Conservation (phyloP, 2,329 filamentous ascomycete genomes). For the Diaporthe capsici region DNA sequence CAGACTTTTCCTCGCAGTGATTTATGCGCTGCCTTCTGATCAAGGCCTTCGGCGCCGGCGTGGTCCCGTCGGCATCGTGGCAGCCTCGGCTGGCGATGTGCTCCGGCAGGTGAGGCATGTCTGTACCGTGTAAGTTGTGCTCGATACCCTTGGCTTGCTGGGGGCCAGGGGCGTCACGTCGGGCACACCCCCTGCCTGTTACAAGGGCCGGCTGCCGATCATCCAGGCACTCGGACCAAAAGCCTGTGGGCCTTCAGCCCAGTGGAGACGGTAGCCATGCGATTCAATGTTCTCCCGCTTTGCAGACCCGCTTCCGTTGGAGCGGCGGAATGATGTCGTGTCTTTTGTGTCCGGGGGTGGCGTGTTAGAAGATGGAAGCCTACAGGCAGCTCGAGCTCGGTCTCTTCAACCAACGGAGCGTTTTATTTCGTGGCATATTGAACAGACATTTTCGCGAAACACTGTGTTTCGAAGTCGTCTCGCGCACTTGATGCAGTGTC, state of each 20-base stretch:
- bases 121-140: neutral
- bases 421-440: neutral
- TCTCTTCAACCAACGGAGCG: neutral
- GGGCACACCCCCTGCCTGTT: constrained; percentile 14
- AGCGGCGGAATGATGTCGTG: constrained; percentile 21
- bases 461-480: constrained; percentile 25
- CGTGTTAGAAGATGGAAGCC: constrained; percentile 3
- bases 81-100: constrained; percentile 7
- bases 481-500: neutral
- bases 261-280: constrained; percentile 8
- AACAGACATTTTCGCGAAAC: constrained; percentile 5
- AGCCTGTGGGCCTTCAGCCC: constrained; percentile 20
- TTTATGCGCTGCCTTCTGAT: neutral
- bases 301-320: constrained; percentile 29
- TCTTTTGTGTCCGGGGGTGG: constrained; percentile 13
- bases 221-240: constrained; percentile 34
- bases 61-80: neutral
- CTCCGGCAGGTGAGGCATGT: constrained; percentile 1
- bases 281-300: constrained; percentile 13
- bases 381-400: neutral
- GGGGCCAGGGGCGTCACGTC: constrained; percentile 9
- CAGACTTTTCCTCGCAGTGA: neutral
- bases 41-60: neutral
- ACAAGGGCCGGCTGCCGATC: constrained; percentile 30
- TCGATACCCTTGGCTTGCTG: constrained; percentile 5